phyloP scores from a whole-genome alignment of 441 rosid species.

The Mallotus japonicus region DNA sequence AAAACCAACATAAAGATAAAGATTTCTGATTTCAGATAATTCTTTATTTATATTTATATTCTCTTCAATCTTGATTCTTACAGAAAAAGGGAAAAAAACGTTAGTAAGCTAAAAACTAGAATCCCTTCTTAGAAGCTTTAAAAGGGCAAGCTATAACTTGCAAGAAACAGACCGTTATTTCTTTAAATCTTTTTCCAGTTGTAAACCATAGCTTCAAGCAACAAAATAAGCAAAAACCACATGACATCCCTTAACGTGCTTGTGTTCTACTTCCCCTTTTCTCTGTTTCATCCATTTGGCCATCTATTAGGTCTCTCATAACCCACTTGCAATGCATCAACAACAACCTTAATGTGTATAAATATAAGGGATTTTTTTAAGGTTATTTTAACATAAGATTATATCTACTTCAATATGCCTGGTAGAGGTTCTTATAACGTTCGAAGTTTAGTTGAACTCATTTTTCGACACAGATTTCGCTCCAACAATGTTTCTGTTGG shows the following conservation, averaged over 20 bases:
- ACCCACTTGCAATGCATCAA: neutral
- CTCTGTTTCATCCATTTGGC: neutral
- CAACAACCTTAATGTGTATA: neutral
- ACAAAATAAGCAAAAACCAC: conserved; percentile 15
- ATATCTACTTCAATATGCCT: conserved; percentile 16
- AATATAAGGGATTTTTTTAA: neutral
- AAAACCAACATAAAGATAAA: no score
- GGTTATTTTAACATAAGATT: neutral
- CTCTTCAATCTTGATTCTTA: no score
- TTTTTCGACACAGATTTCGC: conserved; percentile 15
- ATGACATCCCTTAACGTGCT: conserved; percentile 33
- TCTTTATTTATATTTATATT: no score
- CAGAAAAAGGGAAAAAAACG: no score
- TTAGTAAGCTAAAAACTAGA: no score
- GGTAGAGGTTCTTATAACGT: conserved; percentile 17
- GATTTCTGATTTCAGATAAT: no score
- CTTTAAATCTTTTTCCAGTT: neutral
- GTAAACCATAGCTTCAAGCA: conserved; percentile 21
- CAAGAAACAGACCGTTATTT: conserved; percentile 15
- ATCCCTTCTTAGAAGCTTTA: neutral
- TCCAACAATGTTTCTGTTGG: neutral
- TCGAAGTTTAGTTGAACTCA: neutral
- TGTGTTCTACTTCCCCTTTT: neutral
- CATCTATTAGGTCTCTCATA: neutral
- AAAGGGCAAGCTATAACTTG: conserved; percentile 25